Evolutionary conservation across 345 rosid genomes (phyloP).

Genomic region (Reutealis trisperma): DNA sequence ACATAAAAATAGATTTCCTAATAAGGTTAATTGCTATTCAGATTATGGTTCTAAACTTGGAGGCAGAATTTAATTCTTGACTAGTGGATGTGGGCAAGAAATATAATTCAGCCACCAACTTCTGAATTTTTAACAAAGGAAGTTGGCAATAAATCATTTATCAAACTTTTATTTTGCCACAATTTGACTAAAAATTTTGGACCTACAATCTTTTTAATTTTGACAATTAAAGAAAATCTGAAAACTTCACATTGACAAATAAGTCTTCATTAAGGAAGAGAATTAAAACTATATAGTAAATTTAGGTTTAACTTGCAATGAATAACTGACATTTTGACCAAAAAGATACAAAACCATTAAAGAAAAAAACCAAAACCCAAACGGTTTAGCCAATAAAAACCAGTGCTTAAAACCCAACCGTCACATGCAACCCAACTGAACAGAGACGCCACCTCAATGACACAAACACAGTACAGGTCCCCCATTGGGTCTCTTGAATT

Average conservation of each 20-base stretch:
- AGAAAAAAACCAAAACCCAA: background rate
- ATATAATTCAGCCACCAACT: constrained; percentile 4
- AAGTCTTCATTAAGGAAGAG: background rate
- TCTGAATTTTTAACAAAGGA: background rate
- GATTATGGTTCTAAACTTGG: background rate
- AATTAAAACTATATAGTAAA: background rate
- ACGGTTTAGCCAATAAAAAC: background rate
- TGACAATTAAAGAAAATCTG: background rate
- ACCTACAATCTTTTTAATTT: background rate
- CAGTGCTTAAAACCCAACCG: constrained; percentile 7
- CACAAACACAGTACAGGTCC: background rate
- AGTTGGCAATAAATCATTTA: background rate
- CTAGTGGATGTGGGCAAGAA: background rate
- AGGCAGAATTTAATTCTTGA: background rate
- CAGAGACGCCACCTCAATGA: constrained; percentile 9
- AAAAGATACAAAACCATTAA: constrained; percentile 1
- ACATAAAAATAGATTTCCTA: background rate
- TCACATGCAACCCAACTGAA: constrained; percentile 13
- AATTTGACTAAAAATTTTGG: background rate
- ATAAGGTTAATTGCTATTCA: background rate
- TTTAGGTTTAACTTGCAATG: background rate
- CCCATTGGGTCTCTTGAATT: background rate
- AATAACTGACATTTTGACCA: constrained; percentile 33
- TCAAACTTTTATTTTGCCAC: background rate
- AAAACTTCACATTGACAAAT: background rate